Percentiles rank a stretch among this genome's conserved stretches.
Evolutionary conservation across 495 filamentous ascomycete species (phyloP).

Genomic region (Margaritispora aquatica): DNA sequence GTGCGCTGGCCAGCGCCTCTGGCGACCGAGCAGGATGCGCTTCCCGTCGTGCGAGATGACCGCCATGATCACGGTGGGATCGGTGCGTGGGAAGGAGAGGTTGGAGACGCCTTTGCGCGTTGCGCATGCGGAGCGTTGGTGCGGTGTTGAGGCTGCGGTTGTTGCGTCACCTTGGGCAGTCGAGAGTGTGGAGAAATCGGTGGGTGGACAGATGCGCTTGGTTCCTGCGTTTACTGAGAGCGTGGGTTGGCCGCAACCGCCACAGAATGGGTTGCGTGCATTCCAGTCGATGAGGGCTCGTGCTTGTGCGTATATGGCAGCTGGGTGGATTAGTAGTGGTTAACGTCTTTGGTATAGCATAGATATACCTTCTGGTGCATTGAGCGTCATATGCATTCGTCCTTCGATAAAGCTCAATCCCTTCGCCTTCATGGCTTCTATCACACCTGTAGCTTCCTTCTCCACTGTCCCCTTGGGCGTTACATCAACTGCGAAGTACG

Average conservation of each 20-base stretch:
- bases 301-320: slow-evolving; percentile 86
- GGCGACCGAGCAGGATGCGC: slow-evolving; percentile 76
- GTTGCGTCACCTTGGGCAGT: slow-evolving; percentile 50
- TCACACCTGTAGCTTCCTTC: slow-evolving; percentile 26
- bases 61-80: slow-evolving; percentile 94
- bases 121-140: slow-evolving; percentile 57
- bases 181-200: slow-evolving; percentile 73
- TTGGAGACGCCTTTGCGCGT: slow-evolving; percentile 75
- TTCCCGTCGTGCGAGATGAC: slow-evolving; percentile 69
- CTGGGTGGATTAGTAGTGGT: slow-evolving; percentile 33
- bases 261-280: slow-evolving; percentile 85
- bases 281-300: slow-evolving; percentile 95
- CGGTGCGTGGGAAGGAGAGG: slow-evolving; percentile 86
- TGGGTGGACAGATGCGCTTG: slow-evolving; percentile 84
- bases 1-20: slow-evolving; percentile 71
- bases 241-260: slow-evolving; percentile 76
- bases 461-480: slow-evolving; percentile 58
- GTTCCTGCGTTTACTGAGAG: slow-evolving; percentile 83
- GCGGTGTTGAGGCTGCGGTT: slow-evolving; percentile 29
- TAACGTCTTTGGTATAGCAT: not conserved
- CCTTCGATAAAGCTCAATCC: slow-evolving; percentile 55
- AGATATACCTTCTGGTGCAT: slow-evolving; percentile 51
- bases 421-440: slow-evolving; percentile 50
- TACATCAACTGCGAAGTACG: slow-evolving; percentile 86
- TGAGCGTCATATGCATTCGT: slow-evolving; percentile 43